Base-by-base conservation (phyloP, 768 basidiomycete genomes). In the Guyanaporus albipodus region DNA sequence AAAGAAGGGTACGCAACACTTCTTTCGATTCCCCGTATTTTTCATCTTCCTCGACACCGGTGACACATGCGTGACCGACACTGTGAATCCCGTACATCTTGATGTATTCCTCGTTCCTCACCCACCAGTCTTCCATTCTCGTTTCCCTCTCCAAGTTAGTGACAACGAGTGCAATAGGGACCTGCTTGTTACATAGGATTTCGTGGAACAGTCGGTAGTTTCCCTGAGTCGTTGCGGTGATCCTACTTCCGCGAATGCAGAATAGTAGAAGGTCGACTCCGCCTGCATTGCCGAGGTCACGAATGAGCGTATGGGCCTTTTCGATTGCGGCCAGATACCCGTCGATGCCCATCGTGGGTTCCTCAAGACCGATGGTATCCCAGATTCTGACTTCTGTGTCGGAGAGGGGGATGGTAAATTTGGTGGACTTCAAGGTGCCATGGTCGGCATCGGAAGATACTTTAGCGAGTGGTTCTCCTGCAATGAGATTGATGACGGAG, bases 401-500 rank as follows among this genome's bases (percentile, higher is more conserved):
- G 3, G 19, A 15, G 36, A 57, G 11, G 18, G 44, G 11, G 35
- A 64, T 46, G n/a, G 29, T 19, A 43, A 73, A 64, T 7, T 46
- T 46, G 4, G 48, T 57, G 36, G 54, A 63, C 15, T 62, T 42
- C 21, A 74, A 54, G 7, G 71, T 73, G 38, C 68, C 66, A 14
- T 66, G 63, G 17, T 56, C 54, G 7, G 58, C 64, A 22, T 62
- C 63, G 17, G 59, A 62, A 8, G 70, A 72, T 15, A 64, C 57
- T 9, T 38, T 41, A 1, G 71, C 73, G 14, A 57, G 28, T 1
- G 57, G 45, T 2, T 45, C 14, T 23, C 61, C 65, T 21, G 60
- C 59, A n/a, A 75, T 49, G 57, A 75, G 64, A 55, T 75, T 76
- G 48, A 76, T 59, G 33, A 74, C 60, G 15, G 71, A 72, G 42